phyloP scores from a whole-genome alignment of 176 grass and related monocot genomes.

The Microstegium vimineum region DNA sequence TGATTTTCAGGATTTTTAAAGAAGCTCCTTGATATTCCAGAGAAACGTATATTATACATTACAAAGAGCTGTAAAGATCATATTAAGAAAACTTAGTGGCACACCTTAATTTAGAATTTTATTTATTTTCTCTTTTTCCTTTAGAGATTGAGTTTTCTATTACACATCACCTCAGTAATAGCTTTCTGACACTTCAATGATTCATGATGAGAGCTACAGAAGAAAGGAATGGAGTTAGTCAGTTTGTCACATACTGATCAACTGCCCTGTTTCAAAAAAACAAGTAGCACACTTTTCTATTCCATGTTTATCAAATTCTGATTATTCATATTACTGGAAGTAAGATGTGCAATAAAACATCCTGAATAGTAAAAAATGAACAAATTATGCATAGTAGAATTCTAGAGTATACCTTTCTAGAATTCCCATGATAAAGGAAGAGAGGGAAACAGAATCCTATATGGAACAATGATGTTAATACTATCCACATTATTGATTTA shows the following conservation, averaged over 20 bases:
- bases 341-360: conserved; percentile 6
- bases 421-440: conserved; percentile 83
- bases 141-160: neutral
- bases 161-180: conserved; percentile 71
- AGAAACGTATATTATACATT: conserved; percentile 91
- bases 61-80: conserved; percentile 78
- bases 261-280: conserved; percentile 7
- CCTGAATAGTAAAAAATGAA: neutral
- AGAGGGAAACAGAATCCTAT: conserved; percentile 69
- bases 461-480: conserved; percentile 37
- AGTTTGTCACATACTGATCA: conserved; percentile 27
- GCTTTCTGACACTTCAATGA: conserved; percentile 92
- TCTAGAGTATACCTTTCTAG: conserved; percentile 62
- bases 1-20: conserved; percentile 61
- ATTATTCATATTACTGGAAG: neutral
- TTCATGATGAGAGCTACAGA: conserved; percentile 84
- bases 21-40: conserved; percentile 86
- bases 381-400: neutral
- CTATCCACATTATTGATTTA: conserved; percentile 11
- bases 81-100: conserved; percentile 24
- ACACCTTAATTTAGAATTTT: conserved; percentile 12
- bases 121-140: neutral
- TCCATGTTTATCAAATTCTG: neutral
- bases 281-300: conserved; percentile 14
- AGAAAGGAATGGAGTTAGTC: conserved; percentile 31